Conservation (phyloP, 805 yeast genomes). For the Kodamaea kaohsiungensis region DNA sequence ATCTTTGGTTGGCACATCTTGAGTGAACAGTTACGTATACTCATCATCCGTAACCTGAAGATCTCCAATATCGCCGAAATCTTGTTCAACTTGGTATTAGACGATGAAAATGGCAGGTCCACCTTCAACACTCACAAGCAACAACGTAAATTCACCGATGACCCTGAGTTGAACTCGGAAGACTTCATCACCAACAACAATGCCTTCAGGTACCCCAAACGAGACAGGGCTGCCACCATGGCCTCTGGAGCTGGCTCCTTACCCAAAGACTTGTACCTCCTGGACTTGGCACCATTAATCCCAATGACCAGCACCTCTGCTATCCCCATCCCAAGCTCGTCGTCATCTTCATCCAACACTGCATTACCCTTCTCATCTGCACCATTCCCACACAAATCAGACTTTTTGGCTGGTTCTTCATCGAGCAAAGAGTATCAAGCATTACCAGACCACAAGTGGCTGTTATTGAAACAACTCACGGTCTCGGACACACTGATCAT, state of each 20-base stretch:
- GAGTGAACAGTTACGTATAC: conserved; percentile 54
- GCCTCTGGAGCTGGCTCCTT: conserved; percentile 29
- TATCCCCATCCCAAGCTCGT: background rate
- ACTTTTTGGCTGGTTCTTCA: background rate
- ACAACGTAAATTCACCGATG: conserved; percentile 18
- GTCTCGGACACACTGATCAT: conserved; percentile 42
- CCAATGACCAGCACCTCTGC: conserved; percentile 1
- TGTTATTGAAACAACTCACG: conserved; percentile 41
- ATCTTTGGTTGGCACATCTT: conserved; percentile 64
- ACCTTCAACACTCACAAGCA: conserved; percentile 29
- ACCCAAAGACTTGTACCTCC: conserved; percentile 19
- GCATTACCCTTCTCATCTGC: conserved; percentile 1
- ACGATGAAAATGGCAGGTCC: conserved; percentile 48
- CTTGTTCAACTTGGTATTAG: conserved; percentile 51
- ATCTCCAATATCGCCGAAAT: conserved; percentile 55
- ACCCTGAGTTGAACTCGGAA: conserved; percentile 12
- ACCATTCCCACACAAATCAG: background rate
- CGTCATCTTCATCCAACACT: background rate
- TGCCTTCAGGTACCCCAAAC: conserved; percentile 25
- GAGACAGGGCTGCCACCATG: conserved; percentile 26
- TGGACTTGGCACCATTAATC: conserved; percentile 7
- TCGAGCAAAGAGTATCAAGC: conserved; percentile 19
- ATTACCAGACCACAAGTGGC: conserved; percentile 41
- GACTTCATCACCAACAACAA: conserved; percentile 15
- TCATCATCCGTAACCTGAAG: conserved; percentile 53